Conservation (phyloP, 2,329 filamentous ascomycete species). For the Fusarium algeriense region DNA sequence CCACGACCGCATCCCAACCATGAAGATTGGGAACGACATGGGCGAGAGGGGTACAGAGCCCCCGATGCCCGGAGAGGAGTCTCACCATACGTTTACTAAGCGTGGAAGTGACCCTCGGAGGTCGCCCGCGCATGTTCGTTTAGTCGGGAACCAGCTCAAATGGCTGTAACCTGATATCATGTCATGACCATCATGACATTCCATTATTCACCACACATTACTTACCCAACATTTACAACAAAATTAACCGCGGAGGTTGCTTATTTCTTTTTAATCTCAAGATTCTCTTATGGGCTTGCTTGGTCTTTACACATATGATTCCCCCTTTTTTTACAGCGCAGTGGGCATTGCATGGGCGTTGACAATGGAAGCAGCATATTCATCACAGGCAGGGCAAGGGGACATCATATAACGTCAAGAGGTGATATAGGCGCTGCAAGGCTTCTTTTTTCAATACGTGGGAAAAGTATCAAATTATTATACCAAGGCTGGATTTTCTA, state of each 20-base stretch:
- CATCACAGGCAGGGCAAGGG: slow-evolving; percentile 13
- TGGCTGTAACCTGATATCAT: background rate
- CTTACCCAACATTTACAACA: background rate
- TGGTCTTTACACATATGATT: slow-evolving; percentile 38
- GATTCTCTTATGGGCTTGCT: slow-evolving; percentile 17
- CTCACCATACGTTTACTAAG: slow-evolving; percentile 50
- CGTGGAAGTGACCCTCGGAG: slow-evolving; percentile 34
- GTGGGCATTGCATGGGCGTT: slow-evolving; percentile 45
- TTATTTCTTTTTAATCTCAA: slow-evolving; percentile 10
- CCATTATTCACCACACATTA: background rate
- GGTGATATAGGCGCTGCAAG: slow-evolving; percentile 16
- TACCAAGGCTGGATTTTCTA: slow-evolving; percentile 14
- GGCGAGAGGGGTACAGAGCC: slow-evolving; percentile 51
- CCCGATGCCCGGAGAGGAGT: slow-evolving; percentile 41
- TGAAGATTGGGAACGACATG: slow-evolving; percentile 53
- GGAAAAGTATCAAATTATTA: slow-evolving; percentile 30
- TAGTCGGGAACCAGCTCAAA: background rate
- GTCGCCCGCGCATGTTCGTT: slow-evolving; percentile 24
- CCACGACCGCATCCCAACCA: slow-evolving; percentile 32
- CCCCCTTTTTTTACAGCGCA: slow-evolving; percentile 31
- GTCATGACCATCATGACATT: slow-evolving; percentile 17
- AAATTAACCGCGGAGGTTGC: background rate
- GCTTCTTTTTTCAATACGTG: slow-evolving; percentile 9
- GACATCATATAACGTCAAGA: slow-evolving; percentile 12
- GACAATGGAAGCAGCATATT: slow-evolving; percentile 26